Evolutionary conservation across 2,329 filamentous ascomycete species (phyloP).

Genomic region (Microsporum audouinii): DNA sequence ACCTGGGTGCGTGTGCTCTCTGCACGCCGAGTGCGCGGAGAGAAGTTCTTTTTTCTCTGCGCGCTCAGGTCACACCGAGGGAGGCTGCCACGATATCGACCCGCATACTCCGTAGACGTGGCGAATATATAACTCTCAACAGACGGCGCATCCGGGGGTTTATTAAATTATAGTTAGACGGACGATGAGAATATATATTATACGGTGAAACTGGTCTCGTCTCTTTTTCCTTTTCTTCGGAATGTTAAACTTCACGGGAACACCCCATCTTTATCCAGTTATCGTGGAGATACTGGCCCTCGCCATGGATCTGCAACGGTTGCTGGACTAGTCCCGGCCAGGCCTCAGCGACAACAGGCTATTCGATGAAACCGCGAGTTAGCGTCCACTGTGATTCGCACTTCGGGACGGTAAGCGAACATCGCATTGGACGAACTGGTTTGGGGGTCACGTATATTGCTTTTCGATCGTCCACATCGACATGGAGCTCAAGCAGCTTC

Average conservation of each 20-base stretch:
- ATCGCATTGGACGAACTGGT: constrained; percentile 1
- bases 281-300: not conserved
- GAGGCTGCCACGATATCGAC: constrained; percentile 3
- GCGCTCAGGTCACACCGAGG: not conserved
- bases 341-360: not conserved
- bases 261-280: not conserved
- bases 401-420: constrained; percentile 1
- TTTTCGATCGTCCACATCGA: not conserved
- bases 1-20: not conserved
- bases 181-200: not conserved
- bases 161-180: not conserved
- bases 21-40: not conserved
- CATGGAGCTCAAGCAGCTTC: constrained; percentile 1
- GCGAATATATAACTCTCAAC: not conserved
- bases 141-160: not conserved
- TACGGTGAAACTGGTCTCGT: not conserved
- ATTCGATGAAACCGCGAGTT: not conserved
- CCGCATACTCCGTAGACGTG: not conserved
- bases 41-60: not conserved
- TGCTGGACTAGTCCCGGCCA: constrained; percentile 2
- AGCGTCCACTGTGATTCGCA: constrained; percentile 2
- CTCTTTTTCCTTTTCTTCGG: not conserved
- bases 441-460: not conserved
- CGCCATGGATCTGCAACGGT: constrained; percentile 1
- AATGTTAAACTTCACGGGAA: not conserved